Evolutionary conservation across 768 basidiomycete genomes (phyloP), one percentile per base, ranked within the genome.

Genomic region (Hericium coralloides): DNA sequence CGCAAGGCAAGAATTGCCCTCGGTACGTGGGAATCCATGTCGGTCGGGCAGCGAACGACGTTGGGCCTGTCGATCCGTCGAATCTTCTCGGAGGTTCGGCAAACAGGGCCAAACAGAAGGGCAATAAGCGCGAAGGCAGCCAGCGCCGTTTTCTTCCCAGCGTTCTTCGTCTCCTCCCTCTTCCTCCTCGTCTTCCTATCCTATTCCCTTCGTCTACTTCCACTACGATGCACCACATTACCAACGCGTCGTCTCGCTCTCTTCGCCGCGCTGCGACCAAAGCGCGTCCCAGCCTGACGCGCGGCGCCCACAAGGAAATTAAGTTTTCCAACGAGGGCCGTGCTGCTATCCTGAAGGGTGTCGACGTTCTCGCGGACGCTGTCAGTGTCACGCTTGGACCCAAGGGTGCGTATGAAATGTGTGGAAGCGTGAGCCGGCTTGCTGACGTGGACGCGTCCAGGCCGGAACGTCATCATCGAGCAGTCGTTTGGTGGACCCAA

Each of bases 381-480:
- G 95, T 98, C 69, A 87, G 85, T 63, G 93, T 97, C 51, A 99
- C 95, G 43, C 83, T 98, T 23, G 95, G 95, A 58, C 95, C 95
- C 36, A 98, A 99, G 76, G 94, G 92, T 85, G 53, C 9, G 76
- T 66, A 4, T 6, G 45, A 53, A 17, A 12, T 6, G 1, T 52
- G 36, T 23, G 6, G 61, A n/a, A 26, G 41, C 20, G 8, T 15
- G 14, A 18, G 7, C 41, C 48, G 10, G 26, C 49, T 55, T 59
- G 59, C 60, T 66, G 54, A 68, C 62, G 47, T 48, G 38, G 58
- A 23, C 31, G 49, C 15, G 56, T 52, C 2, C 58, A 92, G 92
- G 93, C 64, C 84, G 95, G 68, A 99, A 97, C 72, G 95, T 98
- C 69, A 98, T 98, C 76, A 97, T 98, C 66, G 95, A 98, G 74